These are phyloP conservation scores for Filosporella fistucella DNA, from an alignment of 495 filamentous ascomycete species.

Conservation along the genomic window DNA sequence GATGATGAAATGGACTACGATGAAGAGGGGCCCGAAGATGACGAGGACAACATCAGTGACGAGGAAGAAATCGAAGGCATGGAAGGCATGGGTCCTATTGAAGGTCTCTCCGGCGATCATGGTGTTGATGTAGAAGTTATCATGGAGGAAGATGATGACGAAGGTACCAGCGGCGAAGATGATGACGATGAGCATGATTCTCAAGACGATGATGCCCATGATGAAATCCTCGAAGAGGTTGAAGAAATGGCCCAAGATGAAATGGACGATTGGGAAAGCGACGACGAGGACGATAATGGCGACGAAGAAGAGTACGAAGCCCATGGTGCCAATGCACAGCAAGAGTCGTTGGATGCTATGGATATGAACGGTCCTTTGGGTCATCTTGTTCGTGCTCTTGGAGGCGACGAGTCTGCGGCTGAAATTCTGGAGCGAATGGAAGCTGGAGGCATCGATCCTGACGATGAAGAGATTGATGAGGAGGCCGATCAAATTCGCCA, in stretches of 20 bases:
- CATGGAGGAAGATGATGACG: slow-evolving; percentile 67
- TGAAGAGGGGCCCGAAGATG: slow-evolving; percentile 70
- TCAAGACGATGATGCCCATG: slow-evolving; percentile 39
- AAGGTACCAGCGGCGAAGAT: slow-evolving; percentile 58
- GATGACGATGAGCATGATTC: slow-evolving; percentile 50
- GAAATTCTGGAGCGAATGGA: slow-evolving; percentile 51
- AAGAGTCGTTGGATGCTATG: slow-evolving; percentile 21
- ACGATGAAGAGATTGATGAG: slow-evolving; percentile 40
- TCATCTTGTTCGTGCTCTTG: slow-evolving; percentile 33
- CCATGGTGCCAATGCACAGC: slow-evolving; percentile 41
- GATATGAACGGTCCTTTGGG: slow-evolving; percentile 31
- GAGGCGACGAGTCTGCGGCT: slow-evolving; percentile 33
- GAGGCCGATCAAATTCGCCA: background rate
- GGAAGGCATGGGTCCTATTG: slow-evolving; percentile 76
- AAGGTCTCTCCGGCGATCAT: slow-evolving; percentile 76
- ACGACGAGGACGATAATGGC: slow-evolving; percentile 40
- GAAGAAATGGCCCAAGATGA: slow-evolving; percentile 47
- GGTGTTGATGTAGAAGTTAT: slow-evolving; percentile 80
- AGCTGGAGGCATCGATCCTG: slow-evolving; percentile 58
- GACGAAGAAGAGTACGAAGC: slow-evolving; percentile 44
- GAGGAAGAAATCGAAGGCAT: slow-evolving; percentile 86
- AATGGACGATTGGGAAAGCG: slow-evolving; percentile 50
- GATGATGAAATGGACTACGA: slow-evolving; percentile 92
- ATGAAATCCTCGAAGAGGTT: slow-evolving; percentile 55
- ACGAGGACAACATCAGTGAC: slow-evolving; percentile 87